These are phyloP conservation scores for Hippophae rhamnoides DNA, from an alignment of 306 rosid species.

Conservation along the genomic window DNA sequence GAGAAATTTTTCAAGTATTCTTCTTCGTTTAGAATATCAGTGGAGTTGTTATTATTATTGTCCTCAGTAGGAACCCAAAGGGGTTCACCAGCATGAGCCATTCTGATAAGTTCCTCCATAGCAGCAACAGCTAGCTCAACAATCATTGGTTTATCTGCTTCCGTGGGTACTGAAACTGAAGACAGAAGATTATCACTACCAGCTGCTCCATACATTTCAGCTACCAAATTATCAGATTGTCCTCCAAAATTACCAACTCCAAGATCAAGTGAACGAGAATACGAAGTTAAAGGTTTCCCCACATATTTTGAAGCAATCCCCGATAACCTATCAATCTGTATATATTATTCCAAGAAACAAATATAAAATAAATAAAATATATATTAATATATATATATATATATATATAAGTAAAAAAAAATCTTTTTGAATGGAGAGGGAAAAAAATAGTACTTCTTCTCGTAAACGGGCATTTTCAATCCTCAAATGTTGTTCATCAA, in stretches of 20 bases:
- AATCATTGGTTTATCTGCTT: slow-evolving; percentile 49
- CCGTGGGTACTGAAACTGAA: slow-evolving; percentile 38
- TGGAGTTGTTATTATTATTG: background rate
- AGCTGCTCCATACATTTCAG: slow-evolving; percentile 3
- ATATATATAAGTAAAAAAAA: too few relatives aligned
- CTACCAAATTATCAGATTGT: slow-evolving; percentile 8
- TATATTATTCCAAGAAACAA: background rate
- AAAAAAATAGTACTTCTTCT: slow-evolving; percentile 39
- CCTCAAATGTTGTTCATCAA: slow-evolving; percentile 76
- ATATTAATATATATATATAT: background rate
- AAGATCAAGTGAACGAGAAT: slow-evolving; percentile 40
- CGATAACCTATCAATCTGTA: slow-evolving; percentile 50
- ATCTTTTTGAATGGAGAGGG: too few relatives aligned
- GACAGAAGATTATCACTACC: slow-evolving; percentile 36
- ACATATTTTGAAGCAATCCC: slow-evolving; percentile 30
- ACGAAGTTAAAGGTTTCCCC: slow-evolving; percentile 33
- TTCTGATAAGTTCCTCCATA: slow-evolving; percentile 55
- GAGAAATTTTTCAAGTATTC: slow-evolving; percentile 60
- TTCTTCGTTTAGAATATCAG: slow-evolving; percentile 44
- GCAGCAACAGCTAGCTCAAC: slow-evolving; percentile 61
- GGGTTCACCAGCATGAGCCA: slow-evolving; percentile 53
- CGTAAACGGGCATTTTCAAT: slow-evolving; percentile 71
- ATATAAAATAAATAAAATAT: too few relatives aligned
- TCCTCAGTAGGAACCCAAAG: slow-evolving; percentile 38
- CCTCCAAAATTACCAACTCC: slow-evolving; percentile 45